A percentile compares a stretch with the other conserved stretches of the same genome.
These are phyloP conservation scores for Dichotomopilus funicola DNA, from an alignment of 2,329 filamentous ascomycete species.

Conservation along the genomic window DNA sequence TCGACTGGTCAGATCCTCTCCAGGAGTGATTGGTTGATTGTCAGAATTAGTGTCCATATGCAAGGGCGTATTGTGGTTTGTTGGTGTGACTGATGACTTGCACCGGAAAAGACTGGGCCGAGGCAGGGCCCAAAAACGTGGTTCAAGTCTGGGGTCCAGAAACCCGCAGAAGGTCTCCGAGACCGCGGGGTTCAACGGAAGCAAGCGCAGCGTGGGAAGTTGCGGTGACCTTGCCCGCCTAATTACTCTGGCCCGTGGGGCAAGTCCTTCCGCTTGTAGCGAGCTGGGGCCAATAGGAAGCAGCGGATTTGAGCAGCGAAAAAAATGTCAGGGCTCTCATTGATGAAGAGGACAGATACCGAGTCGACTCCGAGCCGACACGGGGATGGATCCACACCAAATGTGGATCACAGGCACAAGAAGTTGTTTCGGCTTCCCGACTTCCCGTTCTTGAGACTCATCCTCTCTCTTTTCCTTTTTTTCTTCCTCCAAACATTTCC, in stretches of 20 bases:
- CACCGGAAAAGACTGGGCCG: slow-evolving; percentile 2
- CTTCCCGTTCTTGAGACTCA: not conserved
- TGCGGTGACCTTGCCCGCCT: slow-evolving; percentile 9
- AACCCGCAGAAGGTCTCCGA: slow-evolving; percentile 10
- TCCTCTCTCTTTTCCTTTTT: not conserved
- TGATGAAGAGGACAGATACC: slow-evolving; percentile 19
- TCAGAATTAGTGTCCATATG: no score
- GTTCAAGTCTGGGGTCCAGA: not conserved
- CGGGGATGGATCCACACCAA: slow-evolving; percentile 10
- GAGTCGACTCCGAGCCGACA: slow-evolving; percentile 17
- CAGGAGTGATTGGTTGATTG: no score
- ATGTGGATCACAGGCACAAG: slow-evolving; percentile 13
- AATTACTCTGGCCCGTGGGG: no score
- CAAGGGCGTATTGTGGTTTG: no score
- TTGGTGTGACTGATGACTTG: not conserved
- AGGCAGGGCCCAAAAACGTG: not conserved
- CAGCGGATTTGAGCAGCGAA: slow-evolving; percentile 8
- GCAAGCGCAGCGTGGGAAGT: slow-evolving; percentile 1
- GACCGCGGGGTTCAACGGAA: slow-evolving; percentile 10
- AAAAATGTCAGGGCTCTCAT: slow-evolving; percentile 17
- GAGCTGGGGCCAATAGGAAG: slow-evolving; percentile 14
- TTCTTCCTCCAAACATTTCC: slow-evolving; percentile 4
- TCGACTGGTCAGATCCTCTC: no score
- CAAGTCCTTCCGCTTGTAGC: no score
- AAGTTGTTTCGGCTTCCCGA: not conserved